A percentile compares a stretch with the other conserved stretches of the same genome.
These are phyloP conservation scores for Mariannaea elegans DNA, from an alignment of 2,329 filamentous ascomycete species.

Conservation along the genomic window DNA sequence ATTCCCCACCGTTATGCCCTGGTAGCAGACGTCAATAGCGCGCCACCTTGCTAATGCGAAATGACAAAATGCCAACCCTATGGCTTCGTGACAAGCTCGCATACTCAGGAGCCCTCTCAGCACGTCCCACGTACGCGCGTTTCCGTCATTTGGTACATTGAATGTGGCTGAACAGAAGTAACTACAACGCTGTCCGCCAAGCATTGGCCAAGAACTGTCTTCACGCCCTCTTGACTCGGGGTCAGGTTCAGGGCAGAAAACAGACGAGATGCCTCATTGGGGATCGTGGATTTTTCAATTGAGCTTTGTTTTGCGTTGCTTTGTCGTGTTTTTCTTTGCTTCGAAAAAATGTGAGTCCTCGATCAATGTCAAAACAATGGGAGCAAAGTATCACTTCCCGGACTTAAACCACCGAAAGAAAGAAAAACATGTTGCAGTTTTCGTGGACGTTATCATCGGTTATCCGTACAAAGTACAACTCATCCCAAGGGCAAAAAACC, in stretches of 20 bases:
- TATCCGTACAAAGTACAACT: background rate
- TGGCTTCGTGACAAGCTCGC: conserved; percentile 3
- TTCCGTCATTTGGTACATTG: conserved; percentile 14
- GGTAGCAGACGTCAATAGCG: conserved; percentile 22
- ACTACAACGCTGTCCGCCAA: background rate
- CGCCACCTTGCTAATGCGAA: conserved; percentile 9
- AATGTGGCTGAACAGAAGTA: conserved; percentile 7
- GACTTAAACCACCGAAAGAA: background rate
- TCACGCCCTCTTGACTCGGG: conserved; percentile 5
- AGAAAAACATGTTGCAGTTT: background rate
- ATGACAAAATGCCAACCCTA: conserved; percentile 17
- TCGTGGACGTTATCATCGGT: background rate
- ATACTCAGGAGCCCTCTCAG: background rate
- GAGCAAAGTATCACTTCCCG: background rate
- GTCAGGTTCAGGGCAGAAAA: background rate
- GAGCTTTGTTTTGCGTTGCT: background rate
- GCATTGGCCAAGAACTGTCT: background rate
- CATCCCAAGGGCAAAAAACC: conserved; percentile 4
- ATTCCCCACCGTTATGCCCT: conserved; percentile 5
- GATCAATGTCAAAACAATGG: background rate
- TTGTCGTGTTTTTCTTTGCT: background rate
- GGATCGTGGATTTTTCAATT: background rate
- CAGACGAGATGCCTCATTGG: background rate
- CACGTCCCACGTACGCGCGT: conserved; percentile 15
- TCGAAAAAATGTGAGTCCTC: too few species aligned